These are phyloP conservation scores for Phytopythium montanum DNA, from an alignment of 352 stramenopile genomes.

Conservation along the genomic window DNA sequence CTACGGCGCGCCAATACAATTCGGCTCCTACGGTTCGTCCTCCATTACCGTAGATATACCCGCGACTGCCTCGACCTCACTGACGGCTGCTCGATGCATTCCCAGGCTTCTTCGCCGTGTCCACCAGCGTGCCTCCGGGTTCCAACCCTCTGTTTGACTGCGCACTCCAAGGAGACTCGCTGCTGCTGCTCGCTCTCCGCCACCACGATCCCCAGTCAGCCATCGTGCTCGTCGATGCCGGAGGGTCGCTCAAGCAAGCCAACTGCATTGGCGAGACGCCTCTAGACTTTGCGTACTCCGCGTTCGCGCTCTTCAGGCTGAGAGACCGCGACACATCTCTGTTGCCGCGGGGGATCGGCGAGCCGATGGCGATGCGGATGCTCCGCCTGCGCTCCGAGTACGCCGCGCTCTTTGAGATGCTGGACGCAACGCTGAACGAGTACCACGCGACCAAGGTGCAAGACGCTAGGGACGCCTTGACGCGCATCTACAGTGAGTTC, in stretches of 20 bases:
- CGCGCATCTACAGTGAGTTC: constrained; percentile 33
- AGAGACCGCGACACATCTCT: constrained; percentile 8
- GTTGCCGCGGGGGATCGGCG: background rate
- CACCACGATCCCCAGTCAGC: constrained; percentile 31
- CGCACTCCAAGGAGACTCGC: constrained; percentile 42
- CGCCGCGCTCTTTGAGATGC: constrained; percentile 22
- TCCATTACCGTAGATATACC: background rate
- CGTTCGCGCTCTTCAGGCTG: constrained; percentile 27
- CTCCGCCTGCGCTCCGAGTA: constrained; percentile 21
- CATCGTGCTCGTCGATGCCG: constrained; percentile 22
- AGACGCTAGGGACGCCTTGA: constrained; percentile 22
- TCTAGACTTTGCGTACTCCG: constrained; percentile 31
- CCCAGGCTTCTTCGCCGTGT: constrained; percentile 54
- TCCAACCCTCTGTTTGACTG: constrained; percentile 28
- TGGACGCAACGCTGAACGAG: constrained; percentile 19
- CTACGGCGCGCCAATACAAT: constrained; percentile 44
- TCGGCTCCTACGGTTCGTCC: constrained; percentile 40
- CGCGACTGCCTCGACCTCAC: no score
- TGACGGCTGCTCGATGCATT: background rate
- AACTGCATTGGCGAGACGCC: constrained; percentile 33
- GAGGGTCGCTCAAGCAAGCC: constrained; percentile 21
- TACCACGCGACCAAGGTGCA: constrained; percentile 28
- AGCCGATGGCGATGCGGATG: constrained; percentile 7
- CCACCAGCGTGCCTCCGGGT: background rate
- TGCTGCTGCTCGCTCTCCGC: constrained; percentile 49